Evolutionary conservation across 108 stramenopile genomes (phyloP), one percentile per base, ranked within the genome.

Genomic region (Cyclostephanos tholiformis): DNA sequence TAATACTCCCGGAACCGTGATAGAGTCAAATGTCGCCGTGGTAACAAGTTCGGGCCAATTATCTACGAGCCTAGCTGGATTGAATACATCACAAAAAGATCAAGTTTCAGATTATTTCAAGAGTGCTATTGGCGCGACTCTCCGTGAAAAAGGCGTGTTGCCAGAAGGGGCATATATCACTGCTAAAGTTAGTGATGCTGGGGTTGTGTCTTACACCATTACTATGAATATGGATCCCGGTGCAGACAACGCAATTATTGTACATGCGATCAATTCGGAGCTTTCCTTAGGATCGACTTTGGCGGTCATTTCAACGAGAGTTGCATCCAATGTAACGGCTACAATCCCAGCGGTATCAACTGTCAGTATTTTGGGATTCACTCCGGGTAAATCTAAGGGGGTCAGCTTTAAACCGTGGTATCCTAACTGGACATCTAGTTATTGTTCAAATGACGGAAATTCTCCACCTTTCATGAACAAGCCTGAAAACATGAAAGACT

Each of bases 11-110:
- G 72, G 72, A 48, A 39, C 62, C 22, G 22, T 62, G 4, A 35
- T 5, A 2, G 38, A 49, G 29, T 50, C 72, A 26, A 64, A 35
- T 11, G 11, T 72, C 0, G 60, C 72, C 46, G 39, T 63, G 50
- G 72, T 49, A 20, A 72, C 72, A 53, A 72, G 72, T 44, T 49
- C 62, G 17, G 72, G 72, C 4, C 61, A 72, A 29, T 51, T 72
- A 4, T 36, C 72, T 38, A 72, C 72, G 8, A 72, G 17, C 44
- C 48, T 72, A 20, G 17, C 10, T 23, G 39, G 43, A 2, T 43
- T 71, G 38, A 41, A 61, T 2, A 11, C 49, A 11, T 2, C 43
- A 8, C 27, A 72, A n/a, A 49, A 51, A 49, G 46, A 16, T 25
- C 53, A 55, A 26, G 64, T 35, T 6, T 19, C 8, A 0, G 36